Evolutionary conservation across 441 rosid genomes (phyloP).

Genomic region (Pelargonium australe): DNA sequence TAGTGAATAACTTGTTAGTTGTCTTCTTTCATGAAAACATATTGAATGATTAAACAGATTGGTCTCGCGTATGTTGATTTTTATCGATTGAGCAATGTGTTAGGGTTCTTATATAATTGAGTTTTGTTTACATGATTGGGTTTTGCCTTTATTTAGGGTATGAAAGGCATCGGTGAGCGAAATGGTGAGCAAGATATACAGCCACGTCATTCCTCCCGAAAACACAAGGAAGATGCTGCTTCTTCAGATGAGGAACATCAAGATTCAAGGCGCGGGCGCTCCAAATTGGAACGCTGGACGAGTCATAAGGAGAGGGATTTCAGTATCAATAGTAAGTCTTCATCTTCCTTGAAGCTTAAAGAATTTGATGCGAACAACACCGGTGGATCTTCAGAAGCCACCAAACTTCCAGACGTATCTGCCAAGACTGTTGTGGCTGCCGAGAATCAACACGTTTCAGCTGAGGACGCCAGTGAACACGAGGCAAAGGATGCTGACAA

Average conservation of each 20-base stretch:
- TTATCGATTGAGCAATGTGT: not conserved
- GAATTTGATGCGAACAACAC: constrained; percentile 48
- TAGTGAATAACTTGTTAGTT: too few species aligned
- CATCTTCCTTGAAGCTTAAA: constrained; percentile 58
- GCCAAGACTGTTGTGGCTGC: constrained; percentile 33
- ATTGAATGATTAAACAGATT: too few species aligned
- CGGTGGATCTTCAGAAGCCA: constrained; percentile 35
- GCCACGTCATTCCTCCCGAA: constrained; percentile 47
- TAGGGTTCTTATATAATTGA: not conserved
- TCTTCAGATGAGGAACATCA: constrained; percentile 74
- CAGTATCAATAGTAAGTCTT: constrained; percentile 45
- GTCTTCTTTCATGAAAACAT: too few species aligned
- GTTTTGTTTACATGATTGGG: constrained; percentile 23
- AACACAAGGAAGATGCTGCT: constrained; percentile 46
- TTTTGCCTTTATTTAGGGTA: constrained; percentile 49
- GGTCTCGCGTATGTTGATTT: too few species aligned
- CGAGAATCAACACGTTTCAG: constrained; percentile 34
- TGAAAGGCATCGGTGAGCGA: constrained; percentile 36
- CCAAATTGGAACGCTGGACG: constrained; percentile 93
- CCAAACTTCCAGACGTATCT: constrained; percentile 30
- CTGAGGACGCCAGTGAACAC: constrained; percentile 41
- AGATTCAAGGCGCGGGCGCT: constrained; percentile 74
- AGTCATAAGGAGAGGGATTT: constrained; percentile 88
- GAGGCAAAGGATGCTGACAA: constrained; percentile 52
- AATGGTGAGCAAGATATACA: constrained; percentile 30